A percentile compares a stretch with the other conserved stretches of the same genome.
phyloP scores from a whole-genome alignment of 371 early-diverging fungal species.

The Apophysomyces variabilis region DNA sequence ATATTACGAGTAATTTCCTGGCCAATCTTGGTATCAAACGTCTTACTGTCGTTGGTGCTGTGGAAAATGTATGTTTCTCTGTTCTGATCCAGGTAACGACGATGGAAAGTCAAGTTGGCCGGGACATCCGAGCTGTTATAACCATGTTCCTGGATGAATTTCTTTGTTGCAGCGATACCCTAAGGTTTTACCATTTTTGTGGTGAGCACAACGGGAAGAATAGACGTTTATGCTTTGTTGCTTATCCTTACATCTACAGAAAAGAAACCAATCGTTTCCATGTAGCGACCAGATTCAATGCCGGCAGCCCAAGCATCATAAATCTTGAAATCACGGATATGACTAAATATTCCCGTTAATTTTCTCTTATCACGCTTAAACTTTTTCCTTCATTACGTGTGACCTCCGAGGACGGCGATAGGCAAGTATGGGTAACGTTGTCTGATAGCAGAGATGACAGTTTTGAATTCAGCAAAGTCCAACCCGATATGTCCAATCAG shows the following conservation, averaged over 20 bases:
- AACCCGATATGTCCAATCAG: constrained; percentile 61
- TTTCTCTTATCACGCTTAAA: background rate
- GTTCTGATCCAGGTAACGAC: constrained; percentile 67
- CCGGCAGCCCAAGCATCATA: constrained; percentile 61
- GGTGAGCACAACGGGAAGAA: background rate
- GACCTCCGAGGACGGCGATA: constrained; percentile 63
- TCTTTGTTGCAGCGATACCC: constrained; percentile 24
- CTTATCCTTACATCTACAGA: constrained; percentile 44
- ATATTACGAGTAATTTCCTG: constrained; percentile 49
- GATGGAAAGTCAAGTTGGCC: constrained; percentile 52
- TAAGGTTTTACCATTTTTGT: background rate
- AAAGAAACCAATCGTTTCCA: constrained; percentile 66
- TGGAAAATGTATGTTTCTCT: constrained; percentile 61
- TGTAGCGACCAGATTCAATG: constrained; percentile 59
- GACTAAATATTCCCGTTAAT: constrained; percentile 19
- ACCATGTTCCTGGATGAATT: constrained; percentile 25
- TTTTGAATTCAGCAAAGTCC: constrained; percentile 51
- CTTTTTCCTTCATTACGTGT: constrained; percentile 31
- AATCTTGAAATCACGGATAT: constrained; percentile 58
- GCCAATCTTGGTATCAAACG: constrained; percentile 53
- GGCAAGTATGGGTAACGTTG: constrained; percentile 54
- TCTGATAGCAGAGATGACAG: constrained; percentile 56
- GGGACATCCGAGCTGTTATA: constrained; percentile 20
- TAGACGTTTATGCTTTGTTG: background rate
- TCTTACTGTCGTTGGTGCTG: constrained; percentile 20